phyloP scores from a whole-genome alignment of 345 rosid species.

The Syzygium jambos region DNA sequence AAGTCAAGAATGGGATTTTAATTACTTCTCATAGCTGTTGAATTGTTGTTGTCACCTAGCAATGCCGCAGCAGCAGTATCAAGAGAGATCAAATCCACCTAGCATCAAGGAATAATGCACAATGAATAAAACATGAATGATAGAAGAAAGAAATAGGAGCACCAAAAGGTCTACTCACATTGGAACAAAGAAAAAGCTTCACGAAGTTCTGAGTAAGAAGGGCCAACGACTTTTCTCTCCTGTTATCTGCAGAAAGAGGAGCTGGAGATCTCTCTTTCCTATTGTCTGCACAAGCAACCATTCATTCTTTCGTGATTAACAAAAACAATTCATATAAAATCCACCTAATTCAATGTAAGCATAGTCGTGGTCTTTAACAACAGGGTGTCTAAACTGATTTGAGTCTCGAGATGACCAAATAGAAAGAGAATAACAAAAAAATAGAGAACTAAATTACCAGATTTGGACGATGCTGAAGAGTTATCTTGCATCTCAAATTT shows the following conservation, averaged over 20 bases:
- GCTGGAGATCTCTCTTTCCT: background rate
- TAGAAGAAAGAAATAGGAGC: background rate
- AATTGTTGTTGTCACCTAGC: constrained; percentile 43
- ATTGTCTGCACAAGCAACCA: constrained; percentile 16
- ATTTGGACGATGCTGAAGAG: constrained; percentile 29
- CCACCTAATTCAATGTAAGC: background rate
- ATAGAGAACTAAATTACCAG: constrained; percentile 25
- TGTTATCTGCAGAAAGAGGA: constrained; percentile 25
- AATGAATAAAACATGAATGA: background rate
- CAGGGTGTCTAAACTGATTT: background rate
- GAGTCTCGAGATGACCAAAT: background rate
- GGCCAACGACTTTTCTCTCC: constrained; percentile 64
- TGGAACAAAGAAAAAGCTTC: constrained; percentile 78
- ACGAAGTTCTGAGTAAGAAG: constrained; percentile 64
- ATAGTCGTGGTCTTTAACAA: background rate
- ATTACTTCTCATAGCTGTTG: constrained; percentile 61
- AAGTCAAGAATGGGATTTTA: background rate
- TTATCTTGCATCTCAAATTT: constrained; percentile 39
- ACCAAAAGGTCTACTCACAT: constrained; percentile 34
- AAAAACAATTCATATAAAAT: background rate
- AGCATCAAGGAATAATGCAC: constrained; percentile 1
- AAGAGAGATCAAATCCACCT: constrained; percentile 58
- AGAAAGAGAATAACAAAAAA: background rate
- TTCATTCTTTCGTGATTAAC: background rate
- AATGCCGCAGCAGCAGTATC: constrained; percentile 58